These are phyloP conservation scores for Bullera alba DNA, from an alignment of 768 basidiomycete species.

Conservation along the genomic window DNA sequence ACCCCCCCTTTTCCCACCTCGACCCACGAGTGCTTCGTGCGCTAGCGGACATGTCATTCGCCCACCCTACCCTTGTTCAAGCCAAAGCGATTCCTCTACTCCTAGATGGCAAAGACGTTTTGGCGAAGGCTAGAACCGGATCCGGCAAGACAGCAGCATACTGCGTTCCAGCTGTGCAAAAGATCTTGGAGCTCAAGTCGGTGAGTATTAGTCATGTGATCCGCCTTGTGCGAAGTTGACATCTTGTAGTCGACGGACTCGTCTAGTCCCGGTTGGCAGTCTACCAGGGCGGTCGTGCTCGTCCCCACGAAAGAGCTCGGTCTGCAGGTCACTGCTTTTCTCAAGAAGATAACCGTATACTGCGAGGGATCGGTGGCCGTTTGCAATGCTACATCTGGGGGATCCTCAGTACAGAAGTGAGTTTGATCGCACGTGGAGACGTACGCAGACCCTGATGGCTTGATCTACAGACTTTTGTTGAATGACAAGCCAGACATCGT, in stretches of 20 bases:
- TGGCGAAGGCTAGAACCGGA: conserved; percentile 89
- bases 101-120: conserved; percentile 76
- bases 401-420: conserved; percentile 43
- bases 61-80: conserved; percentile 86
- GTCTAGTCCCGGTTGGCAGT: conserved; percentile 46
- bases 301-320: conserved; percentile 83
- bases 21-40: conserved; percentile 80
- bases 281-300: conserved; percentile 57
- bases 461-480: conserved; percentile 50
- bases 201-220: conserved; percentile 50
- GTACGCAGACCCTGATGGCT: background rate
- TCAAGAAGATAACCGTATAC: conserved; percentile 62
- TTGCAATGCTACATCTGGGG: conserved; percentile 69
- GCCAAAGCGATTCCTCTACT: conserved; percentile 85
- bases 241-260: conserved; percentile 10
- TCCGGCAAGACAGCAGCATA: conserved; percentile 97
- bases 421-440: conserved; percentile 7
- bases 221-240: background rate
- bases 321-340: conserved; percentile 72
- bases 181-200: conserved; percentile 70
- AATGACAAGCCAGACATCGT: conserved; percentile 73
- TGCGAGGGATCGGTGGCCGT: conserved; percentile 64
- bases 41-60: conserved; percentile 81
- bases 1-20: conserved; percentile 62
- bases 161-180: conserved; percentile 82